Conservation (phyloP, 305 asterid species). For the Rubia balearica region DNA sequence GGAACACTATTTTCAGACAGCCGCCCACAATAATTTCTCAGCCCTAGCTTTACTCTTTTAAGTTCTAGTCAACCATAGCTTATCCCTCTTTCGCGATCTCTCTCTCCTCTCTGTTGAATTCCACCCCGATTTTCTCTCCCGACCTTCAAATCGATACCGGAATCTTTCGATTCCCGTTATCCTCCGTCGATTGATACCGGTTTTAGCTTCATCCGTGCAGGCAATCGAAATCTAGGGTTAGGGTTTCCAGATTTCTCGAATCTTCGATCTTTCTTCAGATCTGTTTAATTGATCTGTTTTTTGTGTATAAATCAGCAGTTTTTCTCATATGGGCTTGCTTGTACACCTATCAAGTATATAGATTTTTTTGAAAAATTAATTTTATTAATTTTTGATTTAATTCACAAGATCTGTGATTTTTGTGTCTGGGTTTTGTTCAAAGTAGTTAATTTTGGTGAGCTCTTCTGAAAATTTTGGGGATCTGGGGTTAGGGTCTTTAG, state of each 20-base stretch:
- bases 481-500: conserved; percentile 15
- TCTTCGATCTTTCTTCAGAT: conserved; percentile 13
- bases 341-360: not conserved
- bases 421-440: not conserved
- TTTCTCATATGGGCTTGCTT: not conserved
- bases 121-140: conserved; percentile 12
- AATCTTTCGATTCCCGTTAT: conserved; percentile 21
- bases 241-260: conserved; percentile 26
- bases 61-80: conserved; percentile 14
- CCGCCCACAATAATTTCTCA: conserved; percentile 13
- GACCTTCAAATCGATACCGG: conserved; percentile 14
- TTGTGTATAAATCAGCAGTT: conserved; percentile 7
- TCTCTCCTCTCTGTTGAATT: conserved; percentile 12
- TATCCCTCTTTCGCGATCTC: conserved; percentile 10
- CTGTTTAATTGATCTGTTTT: conserved; percentile 7
- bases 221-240: conserved; percentile 32
- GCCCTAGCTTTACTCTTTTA: conserved; percentile 21
- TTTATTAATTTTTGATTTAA: not conserved
- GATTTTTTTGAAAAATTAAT: not conserved
- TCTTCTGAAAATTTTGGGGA: conserved; percentile 13
- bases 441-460: not conserved
- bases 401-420: conserved; percentile 8
- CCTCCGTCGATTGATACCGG: conserved; percentile 23
- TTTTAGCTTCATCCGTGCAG: conserved; percentile 8
- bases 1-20: conserved; percentile 11